Evolutionary conservation across 257 asterid genomes (phyloP), one percentile per base, ranked within the genome.

Genomic region (Solanum medicagineum): DNA sequence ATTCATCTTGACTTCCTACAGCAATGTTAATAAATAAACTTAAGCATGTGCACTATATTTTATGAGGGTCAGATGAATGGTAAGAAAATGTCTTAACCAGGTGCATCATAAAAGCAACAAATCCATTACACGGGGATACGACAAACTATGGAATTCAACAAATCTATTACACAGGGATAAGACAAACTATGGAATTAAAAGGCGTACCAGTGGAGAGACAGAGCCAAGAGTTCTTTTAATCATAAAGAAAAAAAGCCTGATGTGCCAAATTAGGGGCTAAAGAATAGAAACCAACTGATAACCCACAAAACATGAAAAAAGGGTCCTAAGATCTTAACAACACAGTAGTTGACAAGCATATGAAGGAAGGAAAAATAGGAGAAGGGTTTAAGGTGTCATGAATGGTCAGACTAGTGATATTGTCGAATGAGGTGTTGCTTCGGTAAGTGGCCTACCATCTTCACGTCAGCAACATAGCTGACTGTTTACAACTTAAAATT

Each of bases 1-100:
- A 90, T 88, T 89, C 88, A 87, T 89, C 89, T 87, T 92, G 87
- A 94, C 94, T 83, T 94, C 99, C 98, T 96, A 88, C 85, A 75
- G 42, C 44, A 83, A 79, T 51, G 49, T 62, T 66, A 47, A 29
- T 55, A 63, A 84, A 88, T 42, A 29, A 84, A 62, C 80, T 11
- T 66, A 66, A 83, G 81, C 55, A 49, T 29, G 15, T 26, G 26
- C 26, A 51, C 47, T 16, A 77, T 26, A 26, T 15, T 77, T 32
- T 51, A 32, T 5, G 26, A 77, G 83, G 80, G n/a, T 68, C 62
- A 53, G 63, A 54, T 55, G 36, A 69, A 45, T 19, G 19, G 62
- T 26, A 20, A 53, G 20, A 44, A 53, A 63, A 49, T 7, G 32
- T 26, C 26, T 51, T 16, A 15, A 49, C 82, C 47, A 77, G 59